Percentiles rank a stretch among this genome's conserved stretches.
phyloP scores from a whole-genome alignment of 1,284 basidiomycete genomes.

The Peniophora sp. region DNA sequence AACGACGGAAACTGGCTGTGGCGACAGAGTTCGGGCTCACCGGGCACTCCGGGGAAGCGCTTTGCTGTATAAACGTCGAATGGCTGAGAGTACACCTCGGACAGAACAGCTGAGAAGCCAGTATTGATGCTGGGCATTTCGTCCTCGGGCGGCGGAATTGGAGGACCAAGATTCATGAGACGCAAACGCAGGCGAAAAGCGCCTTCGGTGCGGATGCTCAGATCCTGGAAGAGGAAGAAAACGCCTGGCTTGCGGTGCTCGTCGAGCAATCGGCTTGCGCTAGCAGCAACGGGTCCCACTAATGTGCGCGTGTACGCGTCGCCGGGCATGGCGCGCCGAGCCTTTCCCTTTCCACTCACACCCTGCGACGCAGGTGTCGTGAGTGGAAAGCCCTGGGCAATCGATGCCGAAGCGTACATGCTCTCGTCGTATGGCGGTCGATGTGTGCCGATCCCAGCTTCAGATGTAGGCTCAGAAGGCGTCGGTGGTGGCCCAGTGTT shows the following conservation, averaged over 20 bases:
- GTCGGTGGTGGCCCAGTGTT: slow-evolving; percentile 1
- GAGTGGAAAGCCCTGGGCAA: slow-evolving; percentile 17
- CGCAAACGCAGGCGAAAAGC: slow-evolving; percentile 69
- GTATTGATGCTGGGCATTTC: slow-evolving; percentile 59
- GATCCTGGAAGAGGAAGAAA: slow-evolving; percentile 83
- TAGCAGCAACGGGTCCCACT: slow-evolving; percentile 80
- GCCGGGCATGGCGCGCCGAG: slow-evolving; percentile 36
- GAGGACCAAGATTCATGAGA: slow-evolving; percentile 73
- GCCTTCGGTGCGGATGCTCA: slow-evolving; percentile 83
- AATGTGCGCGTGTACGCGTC: slow-evolving; percentile 79
- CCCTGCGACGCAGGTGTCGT: slow-evolving; percentile 9
- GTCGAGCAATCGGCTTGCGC: slow-evolving; percentile 75
- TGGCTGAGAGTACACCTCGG: slow-evolving; percentile 77
- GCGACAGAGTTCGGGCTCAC: slow-evolving; percentile 33
- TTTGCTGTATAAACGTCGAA: slow-evolving; percentile 92
- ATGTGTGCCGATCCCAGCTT: slow-evolving; percentile 4
- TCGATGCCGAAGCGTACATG: slow-evolving; percentile 28
- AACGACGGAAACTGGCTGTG: slow-evolving; percentile 3
- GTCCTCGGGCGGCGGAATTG: slow-evolving; percentile 64
- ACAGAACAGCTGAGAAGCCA: slow-evolving; percentile 63
- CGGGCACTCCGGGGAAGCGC: slow-evolving; percentile 87
- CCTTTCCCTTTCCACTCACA: slow-evolving; percentile 14
- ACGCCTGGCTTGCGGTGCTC: slow-evolving; percentile 79
- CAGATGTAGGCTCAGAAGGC: slow-evolving; percentile 1
- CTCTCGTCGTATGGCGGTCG: slow-evolving; percentile 21